These are phyloP conservation scores for Staphylotrichum tortipilum DNA, from an alignment of 495 filamentous ascomycete genomes.

Conservation along the genomic window DNA sequence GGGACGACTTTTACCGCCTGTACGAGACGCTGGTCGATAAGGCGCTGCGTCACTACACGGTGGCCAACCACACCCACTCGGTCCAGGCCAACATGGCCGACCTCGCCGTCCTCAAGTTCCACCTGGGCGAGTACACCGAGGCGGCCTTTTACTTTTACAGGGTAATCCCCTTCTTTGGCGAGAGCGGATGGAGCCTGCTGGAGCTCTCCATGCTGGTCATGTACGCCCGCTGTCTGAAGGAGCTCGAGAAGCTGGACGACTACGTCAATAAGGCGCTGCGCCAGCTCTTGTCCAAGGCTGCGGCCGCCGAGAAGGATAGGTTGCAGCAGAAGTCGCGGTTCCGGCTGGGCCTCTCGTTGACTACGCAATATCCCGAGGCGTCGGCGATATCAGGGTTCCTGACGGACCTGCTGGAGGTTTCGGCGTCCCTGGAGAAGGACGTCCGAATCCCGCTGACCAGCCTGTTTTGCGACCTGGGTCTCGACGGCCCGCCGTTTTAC, in stretches of 20 bases:
- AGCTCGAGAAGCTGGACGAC: slow-evolving; percentile 66
- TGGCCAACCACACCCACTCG: slow-evolving; percentile 67
- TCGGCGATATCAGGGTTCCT: slow-evolving; percentile 55
- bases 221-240: slow-evolving; percentile 75
- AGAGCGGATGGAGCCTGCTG: slow-evolving; percentile 67
- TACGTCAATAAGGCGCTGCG: slow-evolving; percentile 66
- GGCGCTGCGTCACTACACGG: slow-evolving; percentile 62
- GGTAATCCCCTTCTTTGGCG: slow-evolving; percentile 75
- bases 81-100: slow-evolving; percentile 73
- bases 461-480: slow-evolving; percentile 62
- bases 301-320: slow-evolving; percentile 45
- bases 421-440: slow-evolving; percentile 54
- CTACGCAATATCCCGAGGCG: slow-evolving; percentile 40
- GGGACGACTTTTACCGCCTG: slow-evolving; percentile 48
- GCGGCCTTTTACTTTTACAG: slow-evolving; percentile 74
- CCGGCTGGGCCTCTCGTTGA: slow-evolving; percentile 8
- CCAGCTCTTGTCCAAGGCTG: slow-evolving; percentile 66
- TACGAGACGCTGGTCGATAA: slow-evolving; percentile 66
- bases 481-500: slow-evolving; percentile 64
- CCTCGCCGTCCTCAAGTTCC: slow-evolving; percentile 73
- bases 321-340: slow-evolving; percentile 32
- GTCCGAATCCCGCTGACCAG: slow-evolving; percentile 56
- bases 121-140: slow-evolving; percentile 59
- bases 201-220: slow-evolving; percentile 78
- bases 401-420: slow-evolving; percentile 54